Conservation (phyloP, 1,139 yeast genomes). For the Taphrina deformans region DNA sequence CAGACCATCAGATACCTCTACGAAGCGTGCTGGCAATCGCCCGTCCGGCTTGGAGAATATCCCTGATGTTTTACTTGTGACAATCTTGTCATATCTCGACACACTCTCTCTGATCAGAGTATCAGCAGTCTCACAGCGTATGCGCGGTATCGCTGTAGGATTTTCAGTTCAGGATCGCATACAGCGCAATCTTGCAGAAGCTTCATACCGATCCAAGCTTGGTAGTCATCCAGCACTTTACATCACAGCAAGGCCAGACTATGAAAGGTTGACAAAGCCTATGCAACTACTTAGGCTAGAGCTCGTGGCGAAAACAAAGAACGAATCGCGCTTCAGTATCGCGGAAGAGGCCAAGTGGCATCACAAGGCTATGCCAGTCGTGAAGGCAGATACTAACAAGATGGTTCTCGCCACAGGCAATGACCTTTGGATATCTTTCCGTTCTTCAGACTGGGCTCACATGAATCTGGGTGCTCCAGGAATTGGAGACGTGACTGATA, state of each 20-base stretch:
- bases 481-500: constrained; percentile 18
- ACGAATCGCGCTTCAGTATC: not conserved
- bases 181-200: not conserved
- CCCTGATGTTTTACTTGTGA: not conserved
- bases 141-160: not conserved
- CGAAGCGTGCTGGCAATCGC: not conserved
- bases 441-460: not conserved
- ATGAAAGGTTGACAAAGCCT: not conserved
- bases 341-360: constrained; percentile 11
- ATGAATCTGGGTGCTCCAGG: not conserved
- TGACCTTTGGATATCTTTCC: constrained; percentile 4
- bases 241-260: not conserved
- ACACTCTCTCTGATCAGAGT: not conserved
- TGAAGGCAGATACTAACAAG: constrained; percentile 25
- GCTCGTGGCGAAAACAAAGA: not conserved
- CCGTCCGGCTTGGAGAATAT: not conserved
- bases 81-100: not conserved
- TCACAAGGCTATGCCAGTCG: constrained; percentile 21
- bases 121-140: not conserved
- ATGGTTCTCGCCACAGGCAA: constrained; percentile 18
- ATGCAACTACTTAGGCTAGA: not conserved
- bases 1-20: not conserved
- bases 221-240: not conserved
- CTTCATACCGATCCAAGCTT: not conserved
- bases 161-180: not conserved